Evolutionary conservation across 306 rosid genomes (phyloP), one percentile per base, ranked within the genome.

Genomic region (Fragaria iinumae): DNA sequence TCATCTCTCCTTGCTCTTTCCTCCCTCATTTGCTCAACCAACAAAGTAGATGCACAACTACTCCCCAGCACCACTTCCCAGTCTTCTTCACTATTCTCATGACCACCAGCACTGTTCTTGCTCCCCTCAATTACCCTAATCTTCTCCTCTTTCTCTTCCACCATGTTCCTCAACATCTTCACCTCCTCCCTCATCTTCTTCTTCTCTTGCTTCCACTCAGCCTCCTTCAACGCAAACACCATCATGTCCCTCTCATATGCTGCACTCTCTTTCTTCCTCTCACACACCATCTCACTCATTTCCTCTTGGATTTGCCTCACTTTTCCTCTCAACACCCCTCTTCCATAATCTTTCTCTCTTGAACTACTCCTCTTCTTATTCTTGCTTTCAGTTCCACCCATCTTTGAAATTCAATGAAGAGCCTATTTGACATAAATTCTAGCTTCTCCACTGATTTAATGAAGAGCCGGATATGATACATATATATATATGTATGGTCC

Each of bases 201-300:
- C 88, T 87, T 81, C 89, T 95, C 98, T 64, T 84, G 88, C 85
- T 84, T 95, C 99, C 98, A 92, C 83, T 89, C 96, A 13, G 91
- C 91, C 62, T 92, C 97, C 82, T 89, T 92, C 34, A 89, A 90
- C 25, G 90, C 84, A 45, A 83, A 84, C 41, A 86, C 84, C 97
- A 92, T 80, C 89, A 87, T 88, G 39, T 92, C 98, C 11, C 85
- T 86, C 86, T 94, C 96, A 69, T 88, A 87, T 34, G 78, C 73
- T 56, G 80, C 85, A 2, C 64, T 77, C 84, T 85, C 91, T 44
- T 89, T 83, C 74, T 88, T 93, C 74, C 89, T 90, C 87, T 84
- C 95, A 60, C 44, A 75, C 84, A 86, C 67, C 70, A 90, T 82
- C 86, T 84, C 91, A 80, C 67, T 87, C 70, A 84, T 82, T 62